Evolutionary conservation across 495 filamentous ascomycete genomes (phyloP), one percentile per base, ranked within the genome.

Genomic region (Daldinia grandis): DNA sequence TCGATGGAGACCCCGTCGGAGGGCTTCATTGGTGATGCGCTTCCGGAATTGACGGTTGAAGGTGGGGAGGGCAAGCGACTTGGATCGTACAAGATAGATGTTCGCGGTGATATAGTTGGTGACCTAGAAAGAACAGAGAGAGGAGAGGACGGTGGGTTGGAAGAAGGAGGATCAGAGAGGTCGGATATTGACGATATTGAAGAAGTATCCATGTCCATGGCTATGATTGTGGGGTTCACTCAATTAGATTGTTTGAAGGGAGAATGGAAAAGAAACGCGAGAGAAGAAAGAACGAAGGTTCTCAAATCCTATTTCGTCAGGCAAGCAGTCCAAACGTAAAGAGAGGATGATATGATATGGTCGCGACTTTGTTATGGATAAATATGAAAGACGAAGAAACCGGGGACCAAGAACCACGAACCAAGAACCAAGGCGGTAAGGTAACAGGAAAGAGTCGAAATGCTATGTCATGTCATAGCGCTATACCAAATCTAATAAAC

Each of bases 101-200:
- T 62, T 51, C 75, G 50, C n/a, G 75, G 75, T 30, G 75, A 75
- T 68, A 77, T 59, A 17, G 85, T 84, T 3, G 90, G 87, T 10
- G 91, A 90, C 28, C 79, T 77, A 0, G 83, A 84, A 44, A 84
- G 76, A 30, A 83, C 58, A 5, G 83, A 84, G 58, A 85, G 78
- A 15, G 83, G 83, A 5, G 83, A 85, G n/a, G 82, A 84, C 19
- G 81, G 81, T 5, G 81, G 78, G 21, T 76, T 60, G 28, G 81
- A 81, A 8, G 75, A 74, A 10, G 75, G 68, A 49, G 75, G 75
- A 30, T 73, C 67, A 54, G 77, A 73, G 21, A 73, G 70, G n/a
- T 74, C 59, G 4, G 73, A 70, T 47, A 74, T 66, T 61, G 76
- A 71, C 21, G 64, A 72, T 44, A 68, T 63, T 42, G 66, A 68